These are phyloP conservation scores for Neurospora africana DNA, from an alignment of 495 filamentous ascomycete species.

Conservation along the genomic window DNA sequence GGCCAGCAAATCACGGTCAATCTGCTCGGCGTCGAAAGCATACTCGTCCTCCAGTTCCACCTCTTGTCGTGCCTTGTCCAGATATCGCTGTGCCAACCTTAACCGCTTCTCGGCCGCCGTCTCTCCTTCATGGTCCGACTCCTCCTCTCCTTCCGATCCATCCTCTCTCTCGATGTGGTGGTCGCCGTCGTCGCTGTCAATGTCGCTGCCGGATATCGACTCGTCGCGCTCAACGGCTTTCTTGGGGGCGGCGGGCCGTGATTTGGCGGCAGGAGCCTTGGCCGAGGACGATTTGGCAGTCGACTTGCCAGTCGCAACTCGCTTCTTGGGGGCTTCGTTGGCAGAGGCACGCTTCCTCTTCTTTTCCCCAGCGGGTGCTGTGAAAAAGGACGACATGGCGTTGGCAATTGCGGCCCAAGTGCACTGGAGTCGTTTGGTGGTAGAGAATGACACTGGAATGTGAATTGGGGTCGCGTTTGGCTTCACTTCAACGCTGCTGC, in stretches of 20 bases:
- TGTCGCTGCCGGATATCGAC: conserved; percentile 81
- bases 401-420: conserved; percentile 9
- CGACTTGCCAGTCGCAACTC: conserved; percentile 28
- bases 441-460: not conserved
- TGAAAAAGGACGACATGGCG: conserved; percentile 79
- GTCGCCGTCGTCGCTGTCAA: conserved; percentile 36
- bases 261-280: conserved; percentile 24
- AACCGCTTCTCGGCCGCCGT: conserved; percentile 80
- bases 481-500: not conserved
- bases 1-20: conserved; percentile 85
- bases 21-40: conserved; percentile 87
- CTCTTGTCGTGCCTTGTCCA: conserved; percentile 79
- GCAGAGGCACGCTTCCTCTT: conserved; percentile 58
- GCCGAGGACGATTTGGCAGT: conserved; percentile 32
- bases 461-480: not conserved
- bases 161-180: conserved; percentile 27
- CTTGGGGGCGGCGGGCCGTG: conserved; percentile 38
- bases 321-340: conserved; percentile 34
- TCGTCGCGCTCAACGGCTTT: conserved; percentile 53
- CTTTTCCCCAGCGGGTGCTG: conserved; percentile 61
- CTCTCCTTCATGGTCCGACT: conserved; percentile 53
- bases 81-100: conserved; percentile 83
- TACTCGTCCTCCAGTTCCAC: conserved; percentile 45
- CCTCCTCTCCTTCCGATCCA: conserved; percentile 37
- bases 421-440: not conserved